A percentile compares a stretch with the other conserved stretches of the same genome.
phyloP scores from a whole-genome alignment of 306 rosid genomes.

The Casuarina equisetifolia region DNA sequence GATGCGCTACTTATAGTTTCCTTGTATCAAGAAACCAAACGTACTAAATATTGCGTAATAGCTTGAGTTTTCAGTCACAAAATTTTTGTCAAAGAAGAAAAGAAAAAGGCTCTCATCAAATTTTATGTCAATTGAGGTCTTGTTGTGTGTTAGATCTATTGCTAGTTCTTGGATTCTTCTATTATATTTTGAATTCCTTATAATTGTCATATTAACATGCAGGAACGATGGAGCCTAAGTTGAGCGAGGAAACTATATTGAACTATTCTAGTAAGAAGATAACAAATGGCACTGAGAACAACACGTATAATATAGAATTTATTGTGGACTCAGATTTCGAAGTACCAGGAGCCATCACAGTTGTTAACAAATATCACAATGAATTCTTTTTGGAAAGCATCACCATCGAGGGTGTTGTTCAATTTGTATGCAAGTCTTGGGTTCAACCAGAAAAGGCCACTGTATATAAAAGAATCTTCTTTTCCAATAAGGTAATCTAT shows the following conservation, averaged over 20 bases:
- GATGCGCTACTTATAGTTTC: too few species aligned
- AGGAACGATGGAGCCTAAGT: constrained; percentile 38
- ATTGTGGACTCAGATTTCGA: constrained; percentile 45
- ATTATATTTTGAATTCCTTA: too few species aligned
- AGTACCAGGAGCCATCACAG: constrained; percentile 42
- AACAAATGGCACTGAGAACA: background rate
- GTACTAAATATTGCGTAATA: too few species aligned
- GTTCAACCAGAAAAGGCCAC: constrained; percentile 30
- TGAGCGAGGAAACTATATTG: constrained; percentile 38
- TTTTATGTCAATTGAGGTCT: background rate
- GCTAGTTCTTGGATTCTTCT: background rate
- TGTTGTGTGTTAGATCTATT: background rate
- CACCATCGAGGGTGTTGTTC: constrained; percentile 16
- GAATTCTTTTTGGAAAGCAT: constrained; percentile 49
- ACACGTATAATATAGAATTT: constrained; percentile 30
- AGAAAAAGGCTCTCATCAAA: background rate
- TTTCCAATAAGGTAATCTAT: constrained; percentile 35
- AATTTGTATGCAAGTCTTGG: constrained; percentile 53
- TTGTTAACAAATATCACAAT: constrained; percentile 21
- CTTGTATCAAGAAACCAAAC: too few species aligned
- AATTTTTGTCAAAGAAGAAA: background rate
- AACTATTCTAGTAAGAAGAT: constrained; percentile 17
- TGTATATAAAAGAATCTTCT: constrained; percentile 37
- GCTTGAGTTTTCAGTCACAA: background rate
- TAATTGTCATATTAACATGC: background rate